Evolutionary conservation across 2,329 filamentous ascomycete species (phyloP), one percentile per base, ranked within the genome.

Genomic region (Hypoxylon sp.): DNA sequence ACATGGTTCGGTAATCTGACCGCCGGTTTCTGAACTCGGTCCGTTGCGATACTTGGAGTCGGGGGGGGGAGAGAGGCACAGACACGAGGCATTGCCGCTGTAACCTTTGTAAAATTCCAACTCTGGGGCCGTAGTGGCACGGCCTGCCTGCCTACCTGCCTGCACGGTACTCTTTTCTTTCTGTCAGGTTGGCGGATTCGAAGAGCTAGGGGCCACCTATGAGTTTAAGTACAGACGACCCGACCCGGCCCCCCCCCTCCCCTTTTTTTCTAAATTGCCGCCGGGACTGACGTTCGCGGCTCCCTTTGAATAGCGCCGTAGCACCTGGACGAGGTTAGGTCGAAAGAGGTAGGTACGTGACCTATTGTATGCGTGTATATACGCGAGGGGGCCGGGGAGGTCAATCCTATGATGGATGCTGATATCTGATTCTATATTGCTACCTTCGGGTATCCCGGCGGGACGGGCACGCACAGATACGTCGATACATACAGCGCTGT

Each of bases 161-260:
- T n/a, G n/a, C n/a, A n/a, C n/a, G n/a, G n/a, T n/a, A n/a, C n/a
- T n/a, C n/a, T n/a, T n/a, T n/a, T n/a, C n/a, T n/a, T n/a, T n/a
- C n/a, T n/a, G n/a, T 17, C 31, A 35, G 31, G 31, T 35, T 13
- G 31, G 31, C 31, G 31, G 31, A 35, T 15, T 17, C 10, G 29
- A 9, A 40, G 24, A 40, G 1, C 20, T 45, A 27, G 38, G 48
- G 41, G 24, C 40, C 29, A n/a, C 26, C 29, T 53, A 27, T 4
- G 27, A 52, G 58, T 45, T 48, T 58, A 29, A 48, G 55, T 43
- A 55, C 50, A 55, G 42, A 55, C 29, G 40, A 53, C 46, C 55
- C 59, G 59, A 55, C 27, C 51, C 50, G 55, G 50, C 50, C 51
- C 47, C 41, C 52, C n/a, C n/a, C n/a, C n/a, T n/a, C n/a, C n/a